Evolutionary conservation across 768 basidiomycete genomes (phyloP).

Genomic region (Phylloporus arenicola): DNA sequence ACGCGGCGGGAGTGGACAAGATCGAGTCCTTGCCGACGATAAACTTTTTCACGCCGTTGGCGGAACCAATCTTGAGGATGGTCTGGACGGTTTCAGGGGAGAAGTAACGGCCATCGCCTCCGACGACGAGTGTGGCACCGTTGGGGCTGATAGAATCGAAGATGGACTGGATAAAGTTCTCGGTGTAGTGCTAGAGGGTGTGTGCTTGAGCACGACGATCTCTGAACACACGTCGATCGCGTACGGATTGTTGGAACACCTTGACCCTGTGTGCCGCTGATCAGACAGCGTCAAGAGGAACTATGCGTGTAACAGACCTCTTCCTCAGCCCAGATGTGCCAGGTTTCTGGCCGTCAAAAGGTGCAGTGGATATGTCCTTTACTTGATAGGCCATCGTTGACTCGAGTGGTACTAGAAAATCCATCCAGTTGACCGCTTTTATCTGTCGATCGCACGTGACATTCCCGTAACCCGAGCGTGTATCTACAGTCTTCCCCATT

Average conservation of each 20-base stretch:
- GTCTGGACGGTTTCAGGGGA: slow-evolving; percentile 81
- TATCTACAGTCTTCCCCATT: slow-evolving; percentile 33
- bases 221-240: slow-evolving; percentile 20
- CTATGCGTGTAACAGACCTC: slow-evolving; percentile 44
- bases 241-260: slow-evolving; percentile 93
- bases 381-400: slow-evolving; percentile 43
- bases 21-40: slow-evolving; percentile 90
- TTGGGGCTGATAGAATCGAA: slow-evolving; percentile 81
- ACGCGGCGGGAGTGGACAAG: slow-evolving; percentile 95
- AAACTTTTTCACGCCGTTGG: slow-evolving; percentile 87
- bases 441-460: slow-evolving; percentile 22
- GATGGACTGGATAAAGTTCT: slow-evolving; percentile 96
- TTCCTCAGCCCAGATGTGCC: slow-evolving; percentile 97
- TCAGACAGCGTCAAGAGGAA: slow-evolving; percentile 20
- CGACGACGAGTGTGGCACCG: slow-evolving; percentile 85
- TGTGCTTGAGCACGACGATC: slow-evolving; percentile 15
- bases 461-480: slow-evolving; percentile 2
- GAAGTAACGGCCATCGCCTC: slow-evolving; percentile 96
- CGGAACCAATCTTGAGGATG: slow-evolving; percentile 91
- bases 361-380: slow-evolving; percentile 74
- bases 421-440: slow-evolving; percentile 12
- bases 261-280: slow-evolving; percentile 63
- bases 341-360: slow-evolving; percentile 92
- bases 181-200: slow-evolving; percentile 81
- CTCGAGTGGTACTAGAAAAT: neutral